Conservation (phyloP, 345 rosid genomes). For the Melastoma malabathricum region DNA sequence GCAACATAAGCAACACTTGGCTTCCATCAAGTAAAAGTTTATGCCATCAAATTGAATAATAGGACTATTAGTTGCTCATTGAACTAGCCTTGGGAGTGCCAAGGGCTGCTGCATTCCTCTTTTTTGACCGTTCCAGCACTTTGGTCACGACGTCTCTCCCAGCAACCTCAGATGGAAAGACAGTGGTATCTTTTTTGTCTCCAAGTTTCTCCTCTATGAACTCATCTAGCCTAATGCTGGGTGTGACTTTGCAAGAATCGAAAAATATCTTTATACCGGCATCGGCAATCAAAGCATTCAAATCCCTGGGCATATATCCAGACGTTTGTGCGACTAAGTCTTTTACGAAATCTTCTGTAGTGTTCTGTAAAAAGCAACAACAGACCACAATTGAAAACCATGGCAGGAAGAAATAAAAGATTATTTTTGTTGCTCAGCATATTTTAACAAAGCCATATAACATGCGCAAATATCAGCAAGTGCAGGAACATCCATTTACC, state of each 20-base stretch:
- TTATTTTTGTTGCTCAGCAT: too few species aligned
- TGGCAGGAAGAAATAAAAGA: neutral
- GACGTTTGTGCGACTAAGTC: constrained; percentile 84
- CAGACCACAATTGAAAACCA: constrained; percentile 1
- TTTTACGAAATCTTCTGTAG: constrained; percentile 50
- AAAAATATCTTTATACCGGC: constrained; percentile 56
- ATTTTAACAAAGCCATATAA: too few species aligned
- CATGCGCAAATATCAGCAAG: too few species aligned
- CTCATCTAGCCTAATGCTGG: constrained; percentile 13
- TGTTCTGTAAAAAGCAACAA: constrained; percentile 37
- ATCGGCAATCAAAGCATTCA: constrained; percentile 80
- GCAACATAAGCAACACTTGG: constrained; percentile 1
- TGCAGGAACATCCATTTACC: too few species aligned
- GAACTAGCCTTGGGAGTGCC: constrained; percentile 86
- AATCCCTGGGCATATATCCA: constrained; percentile 86
- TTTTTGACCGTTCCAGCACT: constrained; percentile 83
- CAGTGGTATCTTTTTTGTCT: constrained; percentile 17
- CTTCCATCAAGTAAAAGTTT: neutral
- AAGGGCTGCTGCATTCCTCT: constrained; percentile 83
- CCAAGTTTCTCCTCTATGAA: constrained; percentile 17
- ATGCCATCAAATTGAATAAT: neutral
- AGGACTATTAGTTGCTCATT: constrained; percentile 2
- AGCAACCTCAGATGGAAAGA: constrained; percentile 15
- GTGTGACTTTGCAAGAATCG: constrained; percentile 22
- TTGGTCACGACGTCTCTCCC: constrained; percentile 44